A percentile compares a stretch with the other conserved stretches of the same genome.
phyloP scores from a whole-genome alignment of 306 rosid species.

The Lathyrus oleraceus region DNA sequence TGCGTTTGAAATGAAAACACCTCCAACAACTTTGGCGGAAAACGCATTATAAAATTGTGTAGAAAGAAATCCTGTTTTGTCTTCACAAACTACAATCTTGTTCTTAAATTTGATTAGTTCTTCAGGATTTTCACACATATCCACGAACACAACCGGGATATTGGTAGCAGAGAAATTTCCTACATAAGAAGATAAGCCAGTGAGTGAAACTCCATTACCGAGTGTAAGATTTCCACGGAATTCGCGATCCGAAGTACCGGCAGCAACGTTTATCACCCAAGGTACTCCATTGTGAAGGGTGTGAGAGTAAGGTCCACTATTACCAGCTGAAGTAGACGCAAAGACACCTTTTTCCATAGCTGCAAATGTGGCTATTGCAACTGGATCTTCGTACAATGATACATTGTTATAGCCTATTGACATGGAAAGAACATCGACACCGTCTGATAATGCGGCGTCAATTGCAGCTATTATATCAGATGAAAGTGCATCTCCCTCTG shows the following conservation, averaged over 20 bases:
- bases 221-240: conserved; percentile 50
- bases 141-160: conserved; percentile 53
- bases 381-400: conserved; percentile 57
- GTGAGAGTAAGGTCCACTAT: conserved; percentile 45
- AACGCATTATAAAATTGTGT: conserved; percentile 13
- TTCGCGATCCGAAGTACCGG: conserved; percentile 58
- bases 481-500: conserved; percentile 17
- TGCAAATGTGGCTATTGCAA: conserved; percentile 75
- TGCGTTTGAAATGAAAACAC: conserved; percentile 51
- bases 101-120: conserved; percentile 36
- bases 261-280: conserved; percentile 59
- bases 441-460: conserved; percentile 67
- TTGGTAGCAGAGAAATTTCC: conserved; percentile 37
- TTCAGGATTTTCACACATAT: conserved; percentile 33
- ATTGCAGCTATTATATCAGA: conserved; percentile 77
- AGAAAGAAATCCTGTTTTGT: conserved; percentile 2
- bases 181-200: conserved; percentile 52
- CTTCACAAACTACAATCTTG: conserved; percentile 67
- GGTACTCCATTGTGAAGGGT: conserved; percentile 72
- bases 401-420: conserved; percentile 51
- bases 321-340: conserved; percentile 76
- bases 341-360: conserved; percentile 65
- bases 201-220: conserved; percentile 41
- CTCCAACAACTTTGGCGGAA: conserved; percentile 41
- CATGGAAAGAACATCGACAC: conserved; percentile 70